Evolutionary conservation across 257 asterid genomes (phyloP).

Genomic region (Solanum chmielewskii): DNA sequence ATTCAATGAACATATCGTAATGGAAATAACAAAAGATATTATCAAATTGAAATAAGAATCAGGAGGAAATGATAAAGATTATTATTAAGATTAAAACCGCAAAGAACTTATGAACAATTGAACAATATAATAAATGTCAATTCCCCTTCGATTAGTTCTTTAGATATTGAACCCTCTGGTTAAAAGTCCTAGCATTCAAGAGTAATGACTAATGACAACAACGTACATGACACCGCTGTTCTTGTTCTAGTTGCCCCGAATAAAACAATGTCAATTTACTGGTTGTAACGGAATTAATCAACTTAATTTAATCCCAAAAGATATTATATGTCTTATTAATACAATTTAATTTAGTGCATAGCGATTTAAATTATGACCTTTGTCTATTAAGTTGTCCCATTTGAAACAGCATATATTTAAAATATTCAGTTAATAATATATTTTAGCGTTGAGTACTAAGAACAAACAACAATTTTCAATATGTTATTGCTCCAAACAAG

Average conservation of each 20-base stretch:
- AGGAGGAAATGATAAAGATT: background rate
- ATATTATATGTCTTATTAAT: too few relatives aligned
- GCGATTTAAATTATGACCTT: too few relatives aligned
- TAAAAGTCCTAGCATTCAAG: too few relatives aligned
- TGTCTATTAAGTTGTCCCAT: background rate
- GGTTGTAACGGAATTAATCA: background rate
- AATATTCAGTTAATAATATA: background rate
- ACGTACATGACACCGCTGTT: background rate
- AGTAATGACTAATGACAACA: background rate
- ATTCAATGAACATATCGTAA: too few relatives aligned
- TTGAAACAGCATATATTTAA: background rate
- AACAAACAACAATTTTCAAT: background rate
- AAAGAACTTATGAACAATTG: background rate
- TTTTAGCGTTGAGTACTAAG: background rate
- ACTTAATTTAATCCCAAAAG: background rate
- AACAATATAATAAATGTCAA: too few relatives aligned
- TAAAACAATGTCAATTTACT: background rate
- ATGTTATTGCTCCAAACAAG: background rate
- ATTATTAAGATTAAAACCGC: background rate
- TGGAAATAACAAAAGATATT: too few relatives aligned
- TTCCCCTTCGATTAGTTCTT: rapidly evolving
- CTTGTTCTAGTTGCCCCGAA: background rate
- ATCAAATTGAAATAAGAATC: too few relatives aligned
- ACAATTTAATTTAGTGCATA: background rate
- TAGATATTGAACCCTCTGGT: too few relatives aligned